Conservation (phyloP, 257 asterid genomes). For the Leptodermis oblonga region DNA sequence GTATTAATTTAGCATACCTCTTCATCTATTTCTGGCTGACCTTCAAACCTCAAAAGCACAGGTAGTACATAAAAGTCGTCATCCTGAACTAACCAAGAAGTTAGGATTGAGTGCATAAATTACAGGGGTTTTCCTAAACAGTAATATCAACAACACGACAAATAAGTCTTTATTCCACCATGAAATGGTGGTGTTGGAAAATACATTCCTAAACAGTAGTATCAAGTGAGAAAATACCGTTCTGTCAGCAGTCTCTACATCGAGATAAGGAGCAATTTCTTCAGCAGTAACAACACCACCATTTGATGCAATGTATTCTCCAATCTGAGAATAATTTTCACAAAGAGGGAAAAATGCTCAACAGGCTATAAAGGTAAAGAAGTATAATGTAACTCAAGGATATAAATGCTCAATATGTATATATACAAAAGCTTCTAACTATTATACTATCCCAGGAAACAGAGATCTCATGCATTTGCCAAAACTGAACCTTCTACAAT, state of each 20-base stretch:
- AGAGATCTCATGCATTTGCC: background rate
- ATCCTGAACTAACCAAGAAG: conserved; percentile 48
- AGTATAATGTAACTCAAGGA: background rate
- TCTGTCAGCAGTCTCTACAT: conserved; percentile 53
- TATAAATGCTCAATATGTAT: background rate
- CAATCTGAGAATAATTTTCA: conserved; percentile 54
- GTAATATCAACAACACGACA: background rate
- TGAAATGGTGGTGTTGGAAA: background rate
- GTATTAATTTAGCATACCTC: conserved; percentile 47
- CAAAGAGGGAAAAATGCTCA: background rate
- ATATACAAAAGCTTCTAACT: background rate
- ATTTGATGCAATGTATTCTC: conserved; percentile 82
- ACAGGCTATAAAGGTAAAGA: background rate
- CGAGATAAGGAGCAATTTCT: conserved; percentile 97
- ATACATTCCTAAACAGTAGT: background rate
- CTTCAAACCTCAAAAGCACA: conserved; percentile 84
- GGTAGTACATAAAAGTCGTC: conserved; percentile 90
- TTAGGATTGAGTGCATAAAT: conserved; percentile 11
- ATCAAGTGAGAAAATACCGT: conserved; percentile 38
- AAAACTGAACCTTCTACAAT: background rate
- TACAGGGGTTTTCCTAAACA: background rate
- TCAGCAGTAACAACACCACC: conserved; percentile 98
- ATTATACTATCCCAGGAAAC: background rate
- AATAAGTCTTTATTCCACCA: background rate
- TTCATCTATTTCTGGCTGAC: conserved; percentile 92